Conservation (phyloP, 164 flowering plant species). For the Tetracentron sinense region DNA sequence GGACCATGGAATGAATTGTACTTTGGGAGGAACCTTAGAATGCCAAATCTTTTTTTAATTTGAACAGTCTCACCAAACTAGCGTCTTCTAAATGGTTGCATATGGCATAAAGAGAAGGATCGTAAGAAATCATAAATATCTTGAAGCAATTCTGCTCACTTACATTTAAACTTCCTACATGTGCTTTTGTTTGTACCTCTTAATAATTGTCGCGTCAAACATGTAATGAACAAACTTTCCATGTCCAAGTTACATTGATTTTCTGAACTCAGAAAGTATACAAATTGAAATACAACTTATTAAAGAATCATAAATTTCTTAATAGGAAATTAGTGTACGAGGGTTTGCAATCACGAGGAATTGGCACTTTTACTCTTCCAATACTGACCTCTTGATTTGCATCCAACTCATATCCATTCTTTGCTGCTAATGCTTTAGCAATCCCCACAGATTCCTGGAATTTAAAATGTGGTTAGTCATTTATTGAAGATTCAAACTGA, state of each 20-base stretch:
- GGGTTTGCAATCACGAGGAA: no score
- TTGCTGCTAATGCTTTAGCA: slow-evolving; percentile 98
- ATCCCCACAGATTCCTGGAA: slow-evolving; percentile 96
- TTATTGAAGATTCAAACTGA: slow-evolving; percentile 7
- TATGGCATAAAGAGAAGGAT: background rate
- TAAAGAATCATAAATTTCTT: background rate
- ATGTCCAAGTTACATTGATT: background rate
- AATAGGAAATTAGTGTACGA: no score
- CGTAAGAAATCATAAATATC: background rate
- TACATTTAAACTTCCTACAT: background rate
- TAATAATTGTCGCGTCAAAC: background rate
- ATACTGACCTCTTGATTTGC: slow-evolving; percentile 87
- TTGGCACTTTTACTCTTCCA: background rate
- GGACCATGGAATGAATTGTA: no score
- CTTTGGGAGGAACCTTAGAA: no score
- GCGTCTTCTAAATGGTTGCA: background rate
- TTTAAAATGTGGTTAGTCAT: slow-evolving; percentile 8
- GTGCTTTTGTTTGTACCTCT: background rate
- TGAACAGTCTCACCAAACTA: no score
- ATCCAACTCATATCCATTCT: slow-evolving; percentile 95
- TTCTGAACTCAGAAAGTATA: background rate
- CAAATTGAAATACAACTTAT: background rate
- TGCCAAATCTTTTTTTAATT: no score
- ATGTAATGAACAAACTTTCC: background rate
- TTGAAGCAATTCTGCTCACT: background rate